Evolutionary conservation across 2,329 filamentous ascomycete species (phyloP), one percentile per base, ranked within the genome.

Genomic region (Helminthosporium solani): DNA sequence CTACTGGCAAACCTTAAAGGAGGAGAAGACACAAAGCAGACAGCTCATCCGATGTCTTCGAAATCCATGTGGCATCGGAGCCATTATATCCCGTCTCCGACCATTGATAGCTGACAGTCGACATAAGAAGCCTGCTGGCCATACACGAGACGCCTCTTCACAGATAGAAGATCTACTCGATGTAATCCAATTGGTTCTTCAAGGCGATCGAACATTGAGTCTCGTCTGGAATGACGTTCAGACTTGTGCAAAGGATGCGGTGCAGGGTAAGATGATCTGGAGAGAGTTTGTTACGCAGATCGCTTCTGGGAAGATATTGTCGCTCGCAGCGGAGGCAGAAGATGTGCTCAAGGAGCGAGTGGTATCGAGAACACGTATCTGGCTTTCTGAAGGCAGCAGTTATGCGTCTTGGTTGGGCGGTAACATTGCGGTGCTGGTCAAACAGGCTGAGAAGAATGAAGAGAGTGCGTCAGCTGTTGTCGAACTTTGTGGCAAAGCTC

Each of bases 41-140:
- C 67, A 80, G 2, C 71, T 97, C 14, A 57, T 88, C 1, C 67
- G 71, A 48, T 88, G 84, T 60, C 72, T 99, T 4, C 78, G 78
- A 46, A 96, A 84, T 61, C 75, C 94, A 14, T 78, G 85, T 2
- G 91, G 90, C 0, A 68, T 96, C 25, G 92, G 90, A 50, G 86
- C 88, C n/a, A 64, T 91, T 21, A 67, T 90, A 8, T 78, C 84
- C n/a, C 82, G 86, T 42, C 72, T 95, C 23, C 83, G 81, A 48
- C 75, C 79, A 16, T 72, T 88, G 15, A 77, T 85, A 39, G 50
- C 61, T 43, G 58, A 70, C 7, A 54, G 57, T 49, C 58, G 54
- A 23, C 60, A 70, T 40, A 69, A 66, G 44, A 70, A 71, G 37
- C 57, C 44, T 54, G 56, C 50, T 49, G 67, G 52, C 33, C 57